These are phyloP conservation scores for Yamadazyma endophytica DNA, from an alignment of 805 yeast species.

Conservation along the genomic window DNA sequence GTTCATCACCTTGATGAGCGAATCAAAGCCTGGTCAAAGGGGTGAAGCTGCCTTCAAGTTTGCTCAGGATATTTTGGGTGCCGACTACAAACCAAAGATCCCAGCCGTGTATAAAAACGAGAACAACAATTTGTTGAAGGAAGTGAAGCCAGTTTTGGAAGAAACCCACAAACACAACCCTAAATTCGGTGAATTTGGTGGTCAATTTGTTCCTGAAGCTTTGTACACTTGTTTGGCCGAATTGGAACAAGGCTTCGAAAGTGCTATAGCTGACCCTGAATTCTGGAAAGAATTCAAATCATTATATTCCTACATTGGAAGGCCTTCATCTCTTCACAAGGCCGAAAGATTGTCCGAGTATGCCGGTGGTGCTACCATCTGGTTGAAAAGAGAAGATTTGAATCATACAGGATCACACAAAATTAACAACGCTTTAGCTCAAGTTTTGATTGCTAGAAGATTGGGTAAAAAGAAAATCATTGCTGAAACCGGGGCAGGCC, in stretches of 20 bases:
- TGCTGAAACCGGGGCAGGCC: conserved; percentile 94
- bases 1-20: conserved; percentile 66
- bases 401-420: conserved; percentile 89
- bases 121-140: conserved; percentile 16
- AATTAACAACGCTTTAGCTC: conserved; percentile 81
- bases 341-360: conserved; percentile 87
- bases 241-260: conserved; percentile 82
- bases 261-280: conserved; percentile 79
- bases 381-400: conserved; percentile 97
- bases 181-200: conserved; percentile 93
- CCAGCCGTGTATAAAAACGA: conserved; percentile 22
- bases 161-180: conserved; percentile 69
- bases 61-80: conserved; percentile 65
- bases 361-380: conserved; percentile 89
- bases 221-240: conserved; percentile 87
- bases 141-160: conserved; percentile 35
- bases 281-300: conserved; percentile 92
- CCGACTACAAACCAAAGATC: conserved; percentile 33
- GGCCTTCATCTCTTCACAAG: conserved; percentile 89
- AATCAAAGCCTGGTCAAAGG: conserved; percentile 57
- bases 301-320: conserved; percentile 88
- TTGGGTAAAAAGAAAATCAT: conserved; percentile 72
- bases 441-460: conserved; percentile 73
- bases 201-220: conserved; percentile 98
- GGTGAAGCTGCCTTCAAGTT: conserved; percentile 62